These are phyloP conservation scores for Fusarium musae DNA, from an alignment of 2,329 filamentous ascomycete genomes.

Conservation along the genomic window DNA sequence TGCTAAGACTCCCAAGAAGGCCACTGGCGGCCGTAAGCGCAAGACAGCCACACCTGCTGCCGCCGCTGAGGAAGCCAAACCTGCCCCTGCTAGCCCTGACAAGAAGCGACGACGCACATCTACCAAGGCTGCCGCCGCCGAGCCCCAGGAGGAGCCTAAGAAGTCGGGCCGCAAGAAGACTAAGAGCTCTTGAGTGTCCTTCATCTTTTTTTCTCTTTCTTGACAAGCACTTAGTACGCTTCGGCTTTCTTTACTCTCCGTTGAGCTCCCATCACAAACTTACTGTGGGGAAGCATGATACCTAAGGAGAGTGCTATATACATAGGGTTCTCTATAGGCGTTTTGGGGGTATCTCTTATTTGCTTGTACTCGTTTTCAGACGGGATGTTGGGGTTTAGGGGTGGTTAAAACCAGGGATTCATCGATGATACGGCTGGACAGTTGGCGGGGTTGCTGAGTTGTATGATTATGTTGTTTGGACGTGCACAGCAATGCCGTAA, in stretches of 20 bases:
- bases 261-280: conserved; percentile 29
- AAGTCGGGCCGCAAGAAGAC: conserved; percentile 70
- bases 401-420: conserved; percentile 22
- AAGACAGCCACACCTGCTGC: conserved; percentile 64
- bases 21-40: conserved; percentile 62
- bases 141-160: conserved; percentile 67
- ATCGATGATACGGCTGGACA: conserved; percentile 20
- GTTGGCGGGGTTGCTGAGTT: conserved; percentile 15
- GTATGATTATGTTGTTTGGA: conserved; percentile 43
- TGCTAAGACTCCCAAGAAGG: conserved; percentile 69
- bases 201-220: conserved; percentile 33
- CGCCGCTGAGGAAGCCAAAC: conserved; percentile 54
- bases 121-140: conserved; percentile 63
- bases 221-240: conserved; percentile 14
- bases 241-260: conserved; percentile 24
- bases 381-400: conserved; percentile 21
- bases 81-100: conserved; percentile 64
- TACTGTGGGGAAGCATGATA: conserved; percentile 39
- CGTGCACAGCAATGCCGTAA: conserved; percentile 44
- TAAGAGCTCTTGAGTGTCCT: conserved; percentile 52
- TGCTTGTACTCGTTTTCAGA: conserved; percentile 29
- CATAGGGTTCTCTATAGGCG: conserved; percentile 39
- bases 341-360: conserved; percentile 28
- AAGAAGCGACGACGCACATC: conserved; percentile 72
- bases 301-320: conserved; percentile 37